Evolutionary conservation across 2,329 filamentous ascomycete genomes (phyloP).

Genomic region (Coleophoma eucalyptorum): DNA sequence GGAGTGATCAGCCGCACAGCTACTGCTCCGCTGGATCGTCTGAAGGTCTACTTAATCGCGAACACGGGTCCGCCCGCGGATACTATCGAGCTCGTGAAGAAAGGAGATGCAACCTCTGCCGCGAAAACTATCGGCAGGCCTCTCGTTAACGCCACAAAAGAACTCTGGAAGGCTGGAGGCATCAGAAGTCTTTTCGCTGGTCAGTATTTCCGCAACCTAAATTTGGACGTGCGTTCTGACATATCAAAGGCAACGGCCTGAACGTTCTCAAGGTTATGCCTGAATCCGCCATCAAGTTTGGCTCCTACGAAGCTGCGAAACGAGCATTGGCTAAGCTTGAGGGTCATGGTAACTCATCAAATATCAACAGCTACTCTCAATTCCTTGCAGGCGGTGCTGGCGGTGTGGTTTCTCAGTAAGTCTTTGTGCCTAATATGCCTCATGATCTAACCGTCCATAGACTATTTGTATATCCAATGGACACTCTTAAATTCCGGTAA

Average conservation of each 20-base stretch:
- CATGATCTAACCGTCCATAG: conserved; percentile 32
- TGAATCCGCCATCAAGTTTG: conserved; percentile 97
- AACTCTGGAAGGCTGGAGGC: conserved; percentile 82
- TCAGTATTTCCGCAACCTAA: conserved; percentile 38
- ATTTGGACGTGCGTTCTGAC: conserved; percentile 9
- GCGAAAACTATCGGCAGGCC: conserved; percentile 64
- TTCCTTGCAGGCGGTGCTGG: conserved; percentile 88
- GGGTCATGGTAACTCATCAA: conserved; percentile 77
- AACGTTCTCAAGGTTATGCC: conserved; percentile 99
- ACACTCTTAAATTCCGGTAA: conserved; percentile 54
- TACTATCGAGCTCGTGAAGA: conserved; percentile 63
- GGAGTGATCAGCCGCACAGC: conserved; percentile 93
- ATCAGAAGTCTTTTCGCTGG: conserved; percentile 89
- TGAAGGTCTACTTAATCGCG: conserved; percentile 96
- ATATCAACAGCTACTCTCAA: conserved; percentile 79
- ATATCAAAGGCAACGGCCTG: conserved; percentile 74
- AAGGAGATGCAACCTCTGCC: conserved; percentile 63
- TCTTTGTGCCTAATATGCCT: conserved; percentile 14
- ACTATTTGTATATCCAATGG: conserved; percentile 73
- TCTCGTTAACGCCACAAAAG: conserved; percentile 67
- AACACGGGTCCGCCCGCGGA: conserved; percentile 65
- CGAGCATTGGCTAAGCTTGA: conserved; percentile 80
- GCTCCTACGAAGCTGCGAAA: conserved; percentile 94
- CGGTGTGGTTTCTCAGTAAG: conserved; percentile 89
- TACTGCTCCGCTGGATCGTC: conserved; percentile 90